phyloP scores from a whole-genome alignment of 2,329 filamentous ascomycete genomes.

The Ceratocystis variospora region DNA sequence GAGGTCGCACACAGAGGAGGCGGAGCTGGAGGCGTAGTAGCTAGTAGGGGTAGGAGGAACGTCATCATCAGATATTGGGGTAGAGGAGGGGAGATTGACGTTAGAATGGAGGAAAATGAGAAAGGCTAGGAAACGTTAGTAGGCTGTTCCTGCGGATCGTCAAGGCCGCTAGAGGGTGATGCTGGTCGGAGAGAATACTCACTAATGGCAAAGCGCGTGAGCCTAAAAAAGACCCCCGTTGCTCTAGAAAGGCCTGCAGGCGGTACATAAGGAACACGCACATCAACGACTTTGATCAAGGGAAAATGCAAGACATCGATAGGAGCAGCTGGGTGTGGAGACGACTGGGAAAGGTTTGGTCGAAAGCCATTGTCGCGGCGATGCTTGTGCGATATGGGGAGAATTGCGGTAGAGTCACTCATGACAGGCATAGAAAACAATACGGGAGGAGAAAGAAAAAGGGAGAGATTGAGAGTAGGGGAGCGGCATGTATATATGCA shows the following conservation, averaged over 20 bases:
- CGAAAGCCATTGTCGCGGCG: background rate
- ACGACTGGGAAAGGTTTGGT: background rate
- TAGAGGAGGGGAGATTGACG: conserved; percentile 4
- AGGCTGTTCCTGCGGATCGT: no score
- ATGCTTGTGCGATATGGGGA: background rate
- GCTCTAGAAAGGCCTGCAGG: background rate
- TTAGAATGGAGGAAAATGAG: conserved; percentile 10
- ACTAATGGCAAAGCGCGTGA: conserved; percentile 9
- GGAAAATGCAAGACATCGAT: background rate
- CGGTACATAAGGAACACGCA: conserved; percentile 10
- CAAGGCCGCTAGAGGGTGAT: background rate
- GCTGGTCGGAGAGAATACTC: background rate
- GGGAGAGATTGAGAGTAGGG: background rate
- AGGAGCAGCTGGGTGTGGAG: background rate
- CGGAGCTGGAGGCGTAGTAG: background rate
- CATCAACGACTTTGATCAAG: conserved; percentile 10
- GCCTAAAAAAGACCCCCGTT: background rate
- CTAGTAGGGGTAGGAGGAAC: background rate
- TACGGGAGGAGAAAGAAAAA: background rate
- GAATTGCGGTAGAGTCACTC: background rate
- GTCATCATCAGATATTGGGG: background rate
- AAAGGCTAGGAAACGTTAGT: background rate
- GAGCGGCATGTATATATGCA: background rate
- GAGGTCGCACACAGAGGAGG: conserved; percentile 17
- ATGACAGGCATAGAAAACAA: background rate